Evolutionary conservation across 2,329 filamentous ascomycete genomes (phyloP).

Genomic region (Exophiala bonariae): DNA sequence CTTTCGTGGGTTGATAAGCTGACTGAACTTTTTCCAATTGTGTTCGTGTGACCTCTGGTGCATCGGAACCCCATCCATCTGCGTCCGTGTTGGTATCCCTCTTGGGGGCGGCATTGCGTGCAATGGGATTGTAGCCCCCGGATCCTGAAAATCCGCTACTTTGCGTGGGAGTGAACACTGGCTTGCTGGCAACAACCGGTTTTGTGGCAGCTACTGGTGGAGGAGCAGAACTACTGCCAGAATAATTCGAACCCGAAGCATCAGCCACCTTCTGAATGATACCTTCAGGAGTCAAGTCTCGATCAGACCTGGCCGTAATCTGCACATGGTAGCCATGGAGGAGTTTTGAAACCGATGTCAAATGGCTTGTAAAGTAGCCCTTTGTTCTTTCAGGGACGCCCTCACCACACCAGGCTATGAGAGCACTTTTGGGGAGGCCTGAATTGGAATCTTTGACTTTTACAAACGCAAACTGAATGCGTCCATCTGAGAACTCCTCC

Average conservation of each 20-base stretch:
- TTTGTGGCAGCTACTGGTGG: constrained; percentile 54
- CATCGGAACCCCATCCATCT: constrained; percentile 94
- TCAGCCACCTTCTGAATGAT: constrained; percentile 94
- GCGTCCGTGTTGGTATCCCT: constrained; percentile 61
- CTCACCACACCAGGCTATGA: constrained; percentile 96
- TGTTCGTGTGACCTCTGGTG: constrained; percentile 82
- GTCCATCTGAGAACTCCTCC: constrained; percentile 95
- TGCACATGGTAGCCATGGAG: constrained; percentile 97
- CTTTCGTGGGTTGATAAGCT: constrained; percentile 92
- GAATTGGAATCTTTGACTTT: constrained; percentile 97
- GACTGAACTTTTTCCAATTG: constrained; percentile 89
- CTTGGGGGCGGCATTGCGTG: constrained; percentile 41
- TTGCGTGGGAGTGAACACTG: constrained; percentile 81
- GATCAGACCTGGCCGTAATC: constrained; percentile 89
- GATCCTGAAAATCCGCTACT: constrained; percentile 47
- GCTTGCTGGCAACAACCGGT: constrained; percentile 75
- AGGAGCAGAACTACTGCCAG: constrained; percentile 62
- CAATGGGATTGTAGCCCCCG: constrained; percentile 66
- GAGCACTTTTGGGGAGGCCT: constrained; percentile 81
- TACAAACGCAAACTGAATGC: constrained; percentile 94
- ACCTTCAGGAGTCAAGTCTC: constrained; percentile 79
- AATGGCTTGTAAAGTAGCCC: constrained; percentile 95
- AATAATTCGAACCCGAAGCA: constrained; percentile 93
- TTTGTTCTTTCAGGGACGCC: constrained; percentile 98
- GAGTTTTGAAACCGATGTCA: constrained; percentile 84